A percentile compares a stretch with the other conserved stretches of the same genome.
These are phyloP conservation scores for Stagonosporopsis vannaccii DNA, from an alignment of 2,329 filamentous ascomycete genomes.

Conservation along the genomic window DNA sequence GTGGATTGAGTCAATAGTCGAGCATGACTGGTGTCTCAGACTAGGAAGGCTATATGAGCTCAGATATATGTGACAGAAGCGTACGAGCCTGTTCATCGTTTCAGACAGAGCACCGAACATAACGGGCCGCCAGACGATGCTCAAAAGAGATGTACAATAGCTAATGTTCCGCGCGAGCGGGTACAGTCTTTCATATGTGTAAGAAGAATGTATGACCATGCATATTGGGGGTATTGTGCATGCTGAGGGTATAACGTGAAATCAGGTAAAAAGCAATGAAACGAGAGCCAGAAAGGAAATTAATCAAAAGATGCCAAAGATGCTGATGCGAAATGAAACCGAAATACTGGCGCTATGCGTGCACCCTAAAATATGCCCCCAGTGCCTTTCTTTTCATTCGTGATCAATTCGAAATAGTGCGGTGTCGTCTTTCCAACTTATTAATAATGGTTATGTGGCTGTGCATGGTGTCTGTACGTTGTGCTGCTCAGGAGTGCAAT, in stretches of 20 bases:
- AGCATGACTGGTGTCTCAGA: conserved; percentile 17
- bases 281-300: conserved; percentile 15
- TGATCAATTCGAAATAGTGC: conserved; percentile 9
- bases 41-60: conserved; percentile 14
- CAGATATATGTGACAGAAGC: conserved; percentile 15
- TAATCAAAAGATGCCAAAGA: conserved; percentile 26
- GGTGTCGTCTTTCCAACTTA: conserved; percentile 1
- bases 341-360: conserved; percentile 21
- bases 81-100: conserved; percentile 17
- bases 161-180: conserved; percentile 51
- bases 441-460: conserved; percentile 17
- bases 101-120: conserved; percentile 8
- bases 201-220: conserved; percentile 23
- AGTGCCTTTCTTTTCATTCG: conserved; percentile 4
- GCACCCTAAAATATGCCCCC: conserved; percentile 3
- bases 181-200: conserved; percentile 47
- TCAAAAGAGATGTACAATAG: conserved; percentile 38
- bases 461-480: conserved; percentile 12
- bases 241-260: conserved; percentile 25
- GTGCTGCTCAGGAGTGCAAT: conserved; percentile 18
- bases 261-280: conserved; percentile 4
- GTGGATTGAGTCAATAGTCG: conserved; percentile 17
- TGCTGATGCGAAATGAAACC: conserved; percentile 40
- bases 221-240: conserved; percentile 42
- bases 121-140: conserved; percentile 10